Evolutionary conservation across 164 flowering plant genomes (phyloP).

Genomic region (Dillenia suffruticosa): DNA sequence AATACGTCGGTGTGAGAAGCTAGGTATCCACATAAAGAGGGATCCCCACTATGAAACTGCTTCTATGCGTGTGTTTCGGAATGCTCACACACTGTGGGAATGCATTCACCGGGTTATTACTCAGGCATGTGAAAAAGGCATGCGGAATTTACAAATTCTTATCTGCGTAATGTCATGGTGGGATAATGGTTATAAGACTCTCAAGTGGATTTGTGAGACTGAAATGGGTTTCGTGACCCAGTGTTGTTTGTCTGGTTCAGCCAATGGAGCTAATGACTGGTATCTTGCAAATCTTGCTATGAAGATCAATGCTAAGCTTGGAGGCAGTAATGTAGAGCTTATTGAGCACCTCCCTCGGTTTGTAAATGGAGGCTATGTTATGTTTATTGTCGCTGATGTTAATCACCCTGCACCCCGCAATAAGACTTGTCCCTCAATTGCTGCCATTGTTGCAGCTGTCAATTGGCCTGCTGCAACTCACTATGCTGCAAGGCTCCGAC

Average conservation of each 20-base stretch:
- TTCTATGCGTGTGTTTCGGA: slow-evolving; percentile 29
- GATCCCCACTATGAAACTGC: slow-evolving; percentile 19
- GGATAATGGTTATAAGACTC: slow-evolving; percentile 59
- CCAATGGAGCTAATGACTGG: slow-evolving; percentile 41
- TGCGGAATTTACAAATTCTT: slow-evolving; percentile 40
- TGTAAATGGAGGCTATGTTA: slow-evolving; percentile 33
- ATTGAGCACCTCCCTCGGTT: slow-evolving; percentile 37
- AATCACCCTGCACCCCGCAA: slow-evolving; percentile 63
- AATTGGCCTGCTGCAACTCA: slow-evolving; percentile 85
- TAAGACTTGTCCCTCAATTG: slow-evolving; percentile 54
- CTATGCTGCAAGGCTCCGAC: slow-evolving; percentile 53
- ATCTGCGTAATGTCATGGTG: slow-evolving; percentile 58
- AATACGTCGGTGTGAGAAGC: slow-evolving; percentile 18
- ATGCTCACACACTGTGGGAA: slow-evolving; percentile 18
- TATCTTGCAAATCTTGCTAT: slow-evolving; percentile 65
- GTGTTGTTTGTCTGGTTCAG: slow-evolving; percentile 41
- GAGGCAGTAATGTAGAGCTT: slow-evolving; percentile 76
- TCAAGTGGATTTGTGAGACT: slow-evolving; percentile 74
- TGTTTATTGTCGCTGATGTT: slow-evolving; percentile 87
- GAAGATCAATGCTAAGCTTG: slow-evolving; percentile 84
- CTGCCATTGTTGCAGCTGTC: slow-evolving; percentile 67
- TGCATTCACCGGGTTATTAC: slow-evolving; percentile 21
- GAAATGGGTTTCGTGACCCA: slow-evolving; percentile 67
- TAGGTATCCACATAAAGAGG: slow-evolving; percentile 37
- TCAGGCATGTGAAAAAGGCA: not conserved